phyloP scores from a whole-genome alignment of 768 basidiomycete species.

The Coprinopsis sp. region DNA sequence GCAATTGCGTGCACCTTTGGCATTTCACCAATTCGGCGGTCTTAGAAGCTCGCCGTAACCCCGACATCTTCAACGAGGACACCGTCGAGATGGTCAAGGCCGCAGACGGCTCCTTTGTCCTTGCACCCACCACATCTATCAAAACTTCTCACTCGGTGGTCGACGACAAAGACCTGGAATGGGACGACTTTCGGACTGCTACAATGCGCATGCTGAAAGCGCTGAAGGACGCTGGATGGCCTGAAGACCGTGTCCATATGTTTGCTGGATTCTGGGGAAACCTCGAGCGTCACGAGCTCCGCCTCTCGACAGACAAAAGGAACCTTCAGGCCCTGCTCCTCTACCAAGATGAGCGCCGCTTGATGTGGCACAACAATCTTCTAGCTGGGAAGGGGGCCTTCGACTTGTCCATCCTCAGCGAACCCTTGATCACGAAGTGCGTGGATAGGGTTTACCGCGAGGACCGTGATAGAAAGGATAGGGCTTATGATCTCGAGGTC shows the following conservation, averaged over 20 bases:
- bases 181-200: not conserved
- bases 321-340: not conserved
- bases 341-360: not conserved
- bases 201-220: not conserved
- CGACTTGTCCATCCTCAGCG: not conserved
- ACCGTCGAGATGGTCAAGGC: not conserved
- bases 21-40: not conserved
- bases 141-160: not conserved
- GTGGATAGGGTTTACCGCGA: not conserved
- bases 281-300: not conserved
- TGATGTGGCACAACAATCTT: not conserved
- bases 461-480: too few species aligned
- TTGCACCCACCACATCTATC: not conserved
- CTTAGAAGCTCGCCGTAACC: not conserved
- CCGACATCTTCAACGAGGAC: not conserved
- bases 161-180: not conserved
- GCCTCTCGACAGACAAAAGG: not conserved
- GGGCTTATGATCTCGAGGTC: too few species aligned
- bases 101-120: not conserved
- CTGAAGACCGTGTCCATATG: not conserved
- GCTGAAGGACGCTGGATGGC: not conserved
- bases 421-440: not conserved
- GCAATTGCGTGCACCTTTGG: not conserved
- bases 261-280: not conserved
- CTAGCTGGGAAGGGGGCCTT: too few species aligned